Conservation (phyloP, 1,139 yeast species). For the Saccharomyces hybrid region DNA sequence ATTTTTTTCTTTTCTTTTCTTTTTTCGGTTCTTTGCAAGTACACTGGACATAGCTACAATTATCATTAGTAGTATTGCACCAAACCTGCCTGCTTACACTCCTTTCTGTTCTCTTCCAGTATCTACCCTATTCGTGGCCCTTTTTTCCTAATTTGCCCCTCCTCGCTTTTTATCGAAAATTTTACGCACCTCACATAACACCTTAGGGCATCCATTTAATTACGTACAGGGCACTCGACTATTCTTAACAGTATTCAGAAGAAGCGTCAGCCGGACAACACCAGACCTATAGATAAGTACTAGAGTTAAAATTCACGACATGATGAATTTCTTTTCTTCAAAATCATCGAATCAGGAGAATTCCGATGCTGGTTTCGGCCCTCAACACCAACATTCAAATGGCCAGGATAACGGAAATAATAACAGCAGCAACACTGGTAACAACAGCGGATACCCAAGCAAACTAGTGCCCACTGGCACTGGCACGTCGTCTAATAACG, state of each 20-base stretch:
- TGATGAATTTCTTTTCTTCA: constrained; percentile 28
- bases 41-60: background rate
- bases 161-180: constrained; percentile 1
- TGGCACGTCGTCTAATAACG: background rate
- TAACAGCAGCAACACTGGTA: constrained; percentile 7
- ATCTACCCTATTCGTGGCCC: background rate
- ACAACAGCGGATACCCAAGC: constrained; percentile 13
- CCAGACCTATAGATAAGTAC: background rate
- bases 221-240: background rate
- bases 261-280: background rate
- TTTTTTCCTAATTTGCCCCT: background rate
- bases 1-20: background rate
- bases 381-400: constrained; percentile 6
- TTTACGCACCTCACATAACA: background rate
- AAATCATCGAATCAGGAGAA: constrained; percentile 6
- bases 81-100: background rate
- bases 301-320: background rate
- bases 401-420: constrained; percentile 6
- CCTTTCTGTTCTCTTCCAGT: background rate
- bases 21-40: background rate
- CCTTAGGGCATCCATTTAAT: background rate
- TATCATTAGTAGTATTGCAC: background rate
- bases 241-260: background rate
- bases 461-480: background rate
- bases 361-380: constrained; percentile 1